phyloP scores from a whole-genome alignment of 768 basidiomycete genomes.

The Trametes elegans region DNA sequence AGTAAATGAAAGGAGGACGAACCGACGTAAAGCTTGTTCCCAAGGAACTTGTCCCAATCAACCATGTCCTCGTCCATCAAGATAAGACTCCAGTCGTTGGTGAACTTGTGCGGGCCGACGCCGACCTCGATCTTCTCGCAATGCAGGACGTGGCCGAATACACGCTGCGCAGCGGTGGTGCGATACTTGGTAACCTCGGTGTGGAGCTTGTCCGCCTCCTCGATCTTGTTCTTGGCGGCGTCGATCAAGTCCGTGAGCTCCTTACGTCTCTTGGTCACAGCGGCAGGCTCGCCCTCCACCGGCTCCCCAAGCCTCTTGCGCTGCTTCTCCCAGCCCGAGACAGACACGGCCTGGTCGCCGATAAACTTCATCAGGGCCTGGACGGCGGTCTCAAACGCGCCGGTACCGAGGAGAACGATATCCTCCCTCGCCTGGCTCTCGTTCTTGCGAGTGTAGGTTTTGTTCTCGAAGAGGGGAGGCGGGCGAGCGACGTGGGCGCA shows the following conservation, averaged over 20 bases:
- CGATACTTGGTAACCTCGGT: slow-evolving; percentile 27
- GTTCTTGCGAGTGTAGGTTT: background rate
- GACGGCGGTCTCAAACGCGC: background rate
- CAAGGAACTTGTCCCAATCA: slow-evolving; percentile 34
- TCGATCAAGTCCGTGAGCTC: background rate
- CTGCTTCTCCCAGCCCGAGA: slow-evolving; percentile 22
- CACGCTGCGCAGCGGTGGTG: slow-evolving; percentile 25
- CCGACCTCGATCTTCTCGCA: slow-evolving; percentile 28
- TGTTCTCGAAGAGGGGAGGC: slow-evolving; percentile 29
- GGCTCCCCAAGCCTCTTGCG: slow-evolving; percentile 25
- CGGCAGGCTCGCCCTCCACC: slow-evolving; percentile 21
- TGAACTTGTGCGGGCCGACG: slow-evolving; percentile 28
- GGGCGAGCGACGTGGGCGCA: slow-evolving; percentile 35
- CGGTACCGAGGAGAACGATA: background rate
- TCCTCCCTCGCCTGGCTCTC: background rate
- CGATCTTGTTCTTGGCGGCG: background rate
- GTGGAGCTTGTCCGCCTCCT: slow-evolving; percentile 28
- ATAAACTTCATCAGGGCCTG: background rate
- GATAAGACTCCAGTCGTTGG: slow-evolving; percentile 36
- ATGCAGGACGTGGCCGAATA: slow-evolving; percentile 36
- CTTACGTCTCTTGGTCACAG: background rate
- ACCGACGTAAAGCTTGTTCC: slow-evolving; percentile 31
- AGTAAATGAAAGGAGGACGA: slow-evolving; percentile 5
- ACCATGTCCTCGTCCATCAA: slow-evolving; percentile 31
- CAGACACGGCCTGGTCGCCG: background rate